Conservation (phyloP, 495 filamentous ascomycete species). For the Hyaloscypha variabilis region DNA sequence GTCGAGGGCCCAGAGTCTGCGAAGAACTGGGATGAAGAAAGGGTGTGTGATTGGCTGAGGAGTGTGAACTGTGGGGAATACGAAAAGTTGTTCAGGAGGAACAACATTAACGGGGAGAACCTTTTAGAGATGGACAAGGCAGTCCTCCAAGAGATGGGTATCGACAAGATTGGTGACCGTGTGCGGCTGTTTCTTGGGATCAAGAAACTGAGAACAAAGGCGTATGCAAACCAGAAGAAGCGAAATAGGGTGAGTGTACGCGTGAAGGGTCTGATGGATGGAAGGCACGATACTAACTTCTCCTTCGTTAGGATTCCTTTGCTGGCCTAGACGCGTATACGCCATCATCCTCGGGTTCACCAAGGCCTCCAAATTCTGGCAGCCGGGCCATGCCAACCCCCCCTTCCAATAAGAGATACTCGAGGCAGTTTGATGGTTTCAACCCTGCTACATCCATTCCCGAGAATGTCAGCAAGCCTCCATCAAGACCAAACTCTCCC, state of each 20-base stretch:
- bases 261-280: neutral
- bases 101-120: conserved; percentile 96
- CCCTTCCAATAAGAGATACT: conserved; percentile 71
- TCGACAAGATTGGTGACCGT: conserved; percentile 96
- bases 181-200: conserved; percentile 93
- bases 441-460: conserved; percentile 38
- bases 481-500: conserved; percentile 74
- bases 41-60: conserved; percentile 85
- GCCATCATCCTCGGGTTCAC: conserved; percentile 67
- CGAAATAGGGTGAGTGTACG: conserved; percentile 73
- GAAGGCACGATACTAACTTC: neutral
- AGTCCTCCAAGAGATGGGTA: conserved; percentile 95
- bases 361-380: conserved; percentile 58
- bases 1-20: conserved; percentile 52
- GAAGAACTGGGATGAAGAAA: conserved; percentile 86
- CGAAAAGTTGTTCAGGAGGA: conserved; percentile 85
- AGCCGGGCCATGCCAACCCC: conserved; percentile 45
- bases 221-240: conserved; percentile 81
- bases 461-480: conserved; percentile 50
- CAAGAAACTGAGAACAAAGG: conserved; percentile 86
- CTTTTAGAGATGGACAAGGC: conserved; percentile 96
- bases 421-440: conserved; percentile 61
- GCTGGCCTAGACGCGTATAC: conserved; percentile 67
- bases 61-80: conserved; percentile 93
- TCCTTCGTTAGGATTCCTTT: conserved; percentile 63